phyloP scores from a whole-genome alignment of 2,329 filamentous ascomycete genomes.

The Torrubiella hemipterigena region DNA sequence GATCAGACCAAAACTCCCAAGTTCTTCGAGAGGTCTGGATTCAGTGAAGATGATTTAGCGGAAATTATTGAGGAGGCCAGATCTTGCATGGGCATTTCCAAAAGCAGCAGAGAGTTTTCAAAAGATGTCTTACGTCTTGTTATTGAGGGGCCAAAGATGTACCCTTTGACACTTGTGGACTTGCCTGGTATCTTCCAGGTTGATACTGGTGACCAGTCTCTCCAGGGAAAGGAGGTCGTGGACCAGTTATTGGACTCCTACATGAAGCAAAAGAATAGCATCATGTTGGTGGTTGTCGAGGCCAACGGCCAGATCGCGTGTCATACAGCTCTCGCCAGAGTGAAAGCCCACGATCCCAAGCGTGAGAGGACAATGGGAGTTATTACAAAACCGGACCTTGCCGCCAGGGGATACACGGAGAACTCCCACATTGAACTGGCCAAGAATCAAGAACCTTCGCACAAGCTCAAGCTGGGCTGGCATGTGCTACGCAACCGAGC shows the following conservation, averaged over 20 bases:
- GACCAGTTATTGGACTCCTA: conserved; percentile 28
- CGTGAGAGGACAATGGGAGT: conserved; percentile 36
- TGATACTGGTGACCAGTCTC: conserved; percentile 14
- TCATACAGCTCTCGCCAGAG: conserved; percentile 34
- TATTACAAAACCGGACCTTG: conserved; percentile 39
- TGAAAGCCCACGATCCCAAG: conserved; percentile 24
- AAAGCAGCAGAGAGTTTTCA: conserved; percentile 18
- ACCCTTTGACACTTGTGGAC: conserved; percentile 36
- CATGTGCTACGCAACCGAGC: conserved; percentile 35
- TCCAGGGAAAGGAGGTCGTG: conserved; percentile 14
- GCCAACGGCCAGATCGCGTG: conserved; percentile 35
- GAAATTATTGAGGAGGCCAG: conserved; percentile 34
- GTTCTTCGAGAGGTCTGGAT: conserved; percentile 19
- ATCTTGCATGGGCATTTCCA: conserved; percentile 28
- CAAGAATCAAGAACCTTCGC: conserved; percentile 10
- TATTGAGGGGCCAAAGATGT: conserved; percentile 23
- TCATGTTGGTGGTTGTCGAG: conserved; percentile 39
- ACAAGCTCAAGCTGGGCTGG: conserved; percentile 28
- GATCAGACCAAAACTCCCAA: conserved; percentile 12
- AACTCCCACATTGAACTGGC: conserved; percentile 17
- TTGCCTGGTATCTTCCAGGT: conserved; percentile 29
- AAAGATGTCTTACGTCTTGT: conserved; percentile 28
- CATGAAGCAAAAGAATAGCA: conserved; percentile 36
- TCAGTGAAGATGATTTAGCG: conserved; percentile 24
- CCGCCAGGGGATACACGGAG: conserved; percentile 21